Conservation (phyloP, 768 basidiomycete genomes). For the Hericium alpestre region DNA sequence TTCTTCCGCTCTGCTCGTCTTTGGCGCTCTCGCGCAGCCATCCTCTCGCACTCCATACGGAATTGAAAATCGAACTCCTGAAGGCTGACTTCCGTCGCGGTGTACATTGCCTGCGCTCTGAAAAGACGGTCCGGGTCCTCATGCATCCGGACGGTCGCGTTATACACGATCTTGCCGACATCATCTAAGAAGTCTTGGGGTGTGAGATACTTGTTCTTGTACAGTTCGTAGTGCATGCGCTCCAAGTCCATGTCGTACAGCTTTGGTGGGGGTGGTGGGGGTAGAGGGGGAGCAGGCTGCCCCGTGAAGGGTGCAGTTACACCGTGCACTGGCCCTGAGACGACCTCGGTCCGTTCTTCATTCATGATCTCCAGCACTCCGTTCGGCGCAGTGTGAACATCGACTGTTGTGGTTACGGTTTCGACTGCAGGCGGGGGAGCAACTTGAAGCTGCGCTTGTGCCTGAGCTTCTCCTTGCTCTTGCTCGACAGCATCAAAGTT, state of each 20-base stretch:
- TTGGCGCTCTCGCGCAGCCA: conserved; percentile 68
- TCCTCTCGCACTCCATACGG: conserved; percentile 74
- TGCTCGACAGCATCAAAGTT: conserved; percentile 34
- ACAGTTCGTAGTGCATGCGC: conserved; percentile 76
- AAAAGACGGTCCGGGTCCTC: conserved; percentile 68
- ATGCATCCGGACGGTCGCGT: conserved; percentile 43
- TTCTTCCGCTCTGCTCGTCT: conserved; percentile 40
- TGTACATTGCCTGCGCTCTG: conserved; percentile 80
- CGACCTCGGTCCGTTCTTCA: conserved; percentile 21
- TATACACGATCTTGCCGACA: conserved; percentile 71
- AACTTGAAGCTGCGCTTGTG: conserved; percentile 9
- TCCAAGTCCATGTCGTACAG: conserved; percentile 88
- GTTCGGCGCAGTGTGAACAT: conserved; percentile 28
- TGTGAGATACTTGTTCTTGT: conserved; percentile 77
- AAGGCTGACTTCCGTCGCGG: conserved; percentile 74
- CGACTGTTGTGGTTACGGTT: conserved; percentile 27
- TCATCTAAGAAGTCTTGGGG: conserved; percentile 82
- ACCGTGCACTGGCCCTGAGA: conserved; percentile 1
- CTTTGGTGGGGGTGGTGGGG: conserved; percentile 31
- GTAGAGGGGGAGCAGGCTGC: conserved; percentile 14
- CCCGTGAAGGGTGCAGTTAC: conserved; percentile 7
- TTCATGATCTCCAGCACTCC: conserved; percentile 35
- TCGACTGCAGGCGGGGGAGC: conserved; percentile 19
- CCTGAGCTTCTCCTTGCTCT: conserved; percentile 12
- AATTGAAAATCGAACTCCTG: conserved; percentile 78